Evolutionary conservation across 2,329 filamentous ascomycete genomes (phyloP).

Genomic region (Fusarium sulawesiense): DNA sequence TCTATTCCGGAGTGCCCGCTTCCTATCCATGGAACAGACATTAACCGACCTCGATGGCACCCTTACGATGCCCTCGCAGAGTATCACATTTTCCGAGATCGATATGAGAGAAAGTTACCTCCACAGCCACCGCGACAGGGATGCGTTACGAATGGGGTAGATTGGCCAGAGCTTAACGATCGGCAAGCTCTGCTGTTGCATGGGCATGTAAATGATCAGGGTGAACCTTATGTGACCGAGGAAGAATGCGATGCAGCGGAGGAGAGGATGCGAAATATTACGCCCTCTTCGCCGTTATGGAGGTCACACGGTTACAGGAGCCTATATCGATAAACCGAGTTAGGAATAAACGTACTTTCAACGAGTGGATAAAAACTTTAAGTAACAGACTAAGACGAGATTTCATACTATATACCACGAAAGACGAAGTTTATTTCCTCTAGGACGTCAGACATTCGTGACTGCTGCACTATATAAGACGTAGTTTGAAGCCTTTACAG

Average conservation of each 20-base stretch:
- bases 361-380: accelerated
- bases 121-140: background rate
- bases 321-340: background rate
- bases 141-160: no score
- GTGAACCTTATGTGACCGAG: background rate
- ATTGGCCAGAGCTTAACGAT: conserved; percentile 10
- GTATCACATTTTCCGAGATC: conserved; percentile 34
- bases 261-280: conserved; percentile 9
- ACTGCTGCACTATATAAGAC: accelerated
- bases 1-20: background rate
- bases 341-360: background rate
- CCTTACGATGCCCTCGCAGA: conserved; percentile 13
- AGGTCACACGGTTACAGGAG: background rate
- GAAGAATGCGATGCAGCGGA: background rate
- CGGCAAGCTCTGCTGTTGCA: background rate
- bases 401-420: background rate
- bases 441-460: accelerated
- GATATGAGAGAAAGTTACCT: background rate
- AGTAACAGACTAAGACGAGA: background rate
- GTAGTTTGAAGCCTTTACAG: accelerated
- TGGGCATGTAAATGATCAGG: background rate
- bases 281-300: conserved; percentile 10
- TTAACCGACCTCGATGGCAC: conserved; percentile 28
- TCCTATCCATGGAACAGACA: conserved; percentile 5
- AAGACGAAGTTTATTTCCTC: accelerated